Evolutionary conservation across 73 alveolate genomes (phyloP), one percentile per base, ranked within the genome.

Genomic region (Symbiodinium pilosum): DNA sequence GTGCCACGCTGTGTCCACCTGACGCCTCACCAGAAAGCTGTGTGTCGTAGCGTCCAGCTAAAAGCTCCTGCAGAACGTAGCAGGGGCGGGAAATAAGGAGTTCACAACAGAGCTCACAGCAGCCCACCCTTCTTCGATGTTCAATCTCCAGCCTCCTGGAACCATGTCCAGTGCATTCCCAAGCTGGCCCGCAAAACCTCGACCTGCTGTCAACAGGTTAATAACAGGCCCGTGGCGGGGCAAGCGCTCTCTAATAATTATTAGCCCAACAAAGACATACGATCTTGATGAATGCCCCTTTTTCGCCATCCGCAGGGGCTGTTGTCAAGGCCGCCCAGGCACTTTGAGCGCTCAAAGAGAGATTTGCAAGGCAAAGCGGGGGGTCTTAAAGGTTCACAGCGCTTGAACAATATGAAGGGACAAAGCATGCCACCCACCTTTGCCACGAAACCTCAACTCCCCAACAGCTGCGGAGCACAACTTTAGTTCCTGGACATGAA

Each of bases 121-220:
- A n/a, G n/a, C n/a, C n/a, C n/a, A n/a, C n/a, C n/a, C n/a, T n/a
- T n/a, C n/a, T n/a, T n/a, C n/a, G n/a, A n/a, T n/a, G n/a, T n/a
- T n/a, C n/a, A 47, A 47, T 14, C 59, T 47, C 59, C 59, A 47
- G 6, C 85, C 85, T 73, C 85, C 24, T 73, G 85, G 85, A 73
- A 73, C 85, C 85, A 73, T n/a, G 44, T 73, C 85, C 85, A 73
- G 44, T 73, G 85, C 85, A 73, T n/a, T 6, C 85, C 85, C 85
- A 32, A 30, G 44, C 85, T 73, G 85, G 44, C 43, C 24, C 85
- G 43, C 32, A 73, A 30, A 11, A 73, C 41, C 51, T 73, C 85
- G 44, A 73, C 85, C 85, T 73, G 85, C 43, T 39, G 18, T 36
- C 84, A n/a, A 69, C 16, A 24, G n/a, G n/a, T n/a, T n/a, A n/a